A percentile compares a stretch with the other conserved stretches of the same genome.
Conservation (phyloP, 1,284 basidiomycete genomes). For the Sanghuangporus sanghuang region DNA sequence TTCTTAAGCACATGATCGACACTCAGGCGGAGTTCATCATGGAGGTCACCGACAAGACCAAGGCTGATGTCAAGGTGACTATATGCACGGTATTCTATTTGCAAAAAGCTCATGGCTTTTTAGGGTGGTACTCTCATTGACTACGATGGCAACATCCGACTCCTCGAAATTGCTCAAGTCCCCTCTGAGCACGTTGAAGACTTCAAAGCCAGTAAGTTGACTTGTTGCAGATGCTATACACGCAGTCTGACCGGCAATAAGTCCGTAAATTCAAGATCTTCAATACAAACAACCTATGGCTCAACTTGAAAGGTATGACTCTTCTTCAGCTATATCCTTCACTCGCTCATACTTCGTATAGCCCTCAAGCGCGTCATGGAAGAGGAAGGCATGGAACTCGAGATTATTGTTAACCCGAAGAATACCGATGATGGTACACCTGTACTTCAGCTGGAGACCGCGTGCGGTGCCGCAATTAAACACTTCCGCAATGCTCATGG, state of each 20-base stretch:
- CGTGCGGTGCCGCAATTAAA: conserved; percentile 97
- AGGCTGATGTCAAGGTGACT: conserved; percentile 90
- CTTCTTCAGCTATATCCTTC: not conserved
- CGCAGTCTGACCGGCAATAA: conserved; percentile 22
- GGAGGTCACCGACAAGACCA: conserved; percentile 99
- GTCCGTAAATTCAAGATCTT: conserved; percentile 94
- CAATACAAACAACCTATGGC: conserved; percentile 98
- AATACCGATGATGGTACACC: conserved; percentile 82
- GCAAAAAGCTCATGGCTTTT: not conserved
- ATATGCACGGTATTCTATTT: conserved; percentile 2
- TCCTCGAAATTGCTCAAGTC: conserved; percentile 98
- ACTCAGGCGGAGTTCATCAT: conserved; percentile 88
- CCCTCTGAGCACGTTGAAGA: conserved; percentile 97
- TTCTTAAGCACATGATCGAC: conserved; percentile 89
- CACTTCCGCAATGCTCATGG: conserved; percentile 94
- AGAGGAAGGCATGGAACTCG: conserved; percentile 85
- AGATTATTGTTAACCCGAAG: conserved; percentile 96
- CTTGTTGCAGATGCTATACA: conserved; percentile 3
- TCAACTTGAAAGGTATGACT: conserved; percentile 75
- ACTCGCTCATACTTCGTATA: conserved; percentile 20
- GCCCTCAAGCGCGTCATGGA: conserved; percentile 95
- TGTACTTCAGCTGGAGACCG: conserved; percentile 92
- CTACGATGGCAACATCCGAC: conserved; percentile 90
- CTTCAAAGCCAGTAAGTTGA: conserved; percentile 76
- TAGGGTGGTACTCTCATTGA: conserved; percentile 96